Evolutionary conservation across 2,329 filamentous ascomycete species (phyloP).

Genomic region (Trichothecium roseum): DNA sequence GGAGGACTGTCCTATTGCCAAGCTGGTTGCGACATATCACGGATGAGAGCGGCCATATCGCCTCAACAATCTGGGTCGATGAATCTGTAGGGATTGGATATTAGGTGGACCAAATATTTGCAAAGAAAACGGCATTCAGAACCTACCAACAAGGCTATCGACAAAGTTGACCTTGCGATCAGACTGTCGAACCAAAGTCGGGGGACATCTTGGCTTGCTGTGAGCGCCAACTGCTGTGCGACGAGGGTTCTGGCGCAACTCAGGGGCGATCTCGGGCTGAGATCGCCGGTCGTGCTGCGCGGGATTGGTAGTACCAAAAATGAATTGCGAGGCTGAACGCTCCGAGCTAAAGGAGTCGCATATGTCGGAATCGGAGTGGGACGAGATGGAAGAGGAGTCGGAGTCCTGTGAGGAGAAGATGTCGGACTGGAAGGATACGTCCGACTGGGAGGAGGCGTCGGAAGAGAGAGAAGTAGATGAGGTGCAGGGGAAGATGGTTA

Average conservation of each 20-base stretch:
- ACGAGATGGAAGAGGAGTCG: slow-evolving; percentile 24
- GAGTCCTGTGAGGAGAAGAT: slow-evolving; percentile 47
- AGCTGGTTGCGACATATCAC: slow-evolving; percentile 64
- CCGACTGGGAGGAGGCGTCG: slow-evolving; percentile 53
- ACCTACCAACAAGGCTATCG: slow-evolving; percentile 95
- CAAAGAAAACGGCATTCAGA: slow-evolving; percentile 14
- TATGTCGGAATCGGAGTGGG: slow-evolving; percentile 6
- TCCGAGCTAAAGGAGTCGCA: slow-evolving; percentile 5
- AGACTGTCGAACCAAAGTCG: slow-evolving; percentile 71
- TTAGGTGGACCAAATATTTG: slow-evolving; percentile 18
- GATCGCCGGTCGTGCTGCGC: slow-evolving; percentile 13
- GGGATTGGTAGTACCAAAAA: slow-evolving; percentile 6
- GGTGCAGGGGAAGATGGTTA: slow-evolving; percentile 66
- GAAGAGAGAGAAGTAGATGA: slow-evolving; percentile 74
- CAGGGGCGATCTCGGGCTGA: slow-evolving; percentile 39
- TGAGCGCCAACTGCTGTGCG: slow-evolving; percentile 44
- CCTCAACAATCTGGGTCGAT: slow-evolving; percentile 92
- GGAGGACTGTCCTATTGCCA: slow-evolving; percentile 68
- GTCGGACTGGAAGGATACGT: slow-evolving; percentile 34
- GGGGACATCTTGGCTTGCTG: slow-evolving; percentile 52
- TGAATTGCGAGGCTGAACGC: slow-evolving; percentile 6
- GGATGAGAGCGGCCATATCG: slow-evolving; percentile 90
- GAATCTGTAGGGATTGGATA: slow-evolving; percentile 57
- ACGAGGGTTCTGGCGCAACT: slow-evolving; percentile 55
- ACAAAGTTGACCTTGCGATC: slow-evolving; percentile 94